Evolutionary conservation across 257 asterid genomes (phyloP).

Genomic region (Jacaranda copaia): DNA sequence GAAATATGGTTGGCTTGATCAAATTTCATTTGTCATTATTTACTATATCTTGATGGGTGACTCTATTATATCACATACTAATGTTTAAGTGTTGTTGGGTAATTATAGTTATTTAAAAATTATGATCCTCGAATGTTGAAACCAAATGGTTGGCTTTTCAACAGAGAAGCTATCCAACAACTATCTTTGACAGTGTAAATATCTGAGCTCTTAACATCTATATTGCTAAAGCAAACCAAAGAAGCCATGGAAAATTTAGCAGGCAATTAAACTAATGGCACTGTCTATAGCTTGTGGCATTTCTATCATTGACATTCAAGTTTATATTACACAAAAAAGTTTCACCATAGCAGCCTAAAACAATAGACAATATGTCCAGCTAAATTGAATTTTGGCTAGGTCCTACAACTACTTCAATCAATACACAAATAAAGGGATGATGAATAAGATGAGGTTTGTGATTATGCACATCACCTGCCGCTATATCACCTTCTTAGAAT

Average conservation of each 20-base stretch:
- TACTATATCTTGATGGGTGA: no score
- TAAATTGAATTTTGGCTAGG: conserved; percentile 12
- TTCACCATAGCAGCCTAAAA: conserved; percentile 27
- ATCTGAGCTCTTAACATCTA: background rate
- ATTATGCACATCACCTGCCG: conserved; percentile 37
- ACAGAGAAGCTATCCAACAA: background rate
- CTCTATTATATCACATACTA: no score
- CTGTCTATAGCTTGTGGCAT: conserved; percentile 1
- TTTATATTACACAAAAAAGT: conserved; percentile 23
- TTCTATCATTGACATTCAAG: conserved; percentile 22
- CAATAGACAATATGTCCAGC: background rate
- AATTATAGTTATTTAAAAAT: background rate
- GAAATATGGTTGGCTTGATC: no score
- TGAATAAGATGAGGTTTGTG: conserved; percentile 11
- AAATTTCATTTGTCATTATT: no score
- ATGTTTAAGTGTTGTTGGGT: no score
- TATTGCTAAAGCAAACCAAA: background rate
- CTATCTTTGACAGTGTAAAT: background rate
- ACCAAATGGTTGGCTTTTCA: background rate
- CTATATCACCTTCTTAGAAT: conserved; percentile 72
- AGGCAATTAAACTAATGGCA: background rate
- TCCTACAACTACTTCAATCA: conserved; percentile 25
- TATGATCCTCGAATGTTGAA: background rate
- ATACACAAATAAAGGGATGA: conserved; percentile 31
- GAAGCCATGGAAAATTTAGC: background rate